A percentile compares a stretch with the other conserved stretches of the same genome.
phyloP scores from a whole-genome alignment of 2,329 filamentous ascomycete genomes.

The Arthroderma uncinatum region DNA sequence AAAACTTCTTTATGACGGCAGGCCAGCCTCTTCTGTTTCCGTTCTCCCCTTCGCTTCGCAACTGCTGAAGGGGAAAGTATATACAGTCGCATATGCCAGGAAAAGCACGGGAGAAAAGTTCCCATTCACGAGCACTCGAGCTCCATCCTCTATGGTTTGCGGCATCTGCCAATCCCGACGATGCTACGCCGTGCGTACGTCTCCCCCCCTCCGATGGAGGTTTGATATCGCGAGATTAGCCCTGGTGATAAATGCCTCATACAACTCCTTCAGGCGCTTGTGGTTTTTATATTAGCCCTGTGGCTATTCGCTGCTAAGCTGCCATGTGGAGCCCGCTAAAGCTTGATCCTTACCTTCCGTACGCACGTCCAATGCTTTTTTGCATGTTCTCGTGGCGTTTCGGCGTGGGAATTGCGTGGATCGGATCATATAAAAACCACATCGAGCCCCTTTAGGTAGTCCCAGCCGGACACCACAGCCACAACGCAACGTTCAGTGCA shows the following conservation, averaged over 20 bases:
- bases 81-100: background rate
- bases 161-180: background rate
- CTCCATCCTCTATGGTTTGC: background rate
- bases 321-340: slow-evolving; percentile 1
- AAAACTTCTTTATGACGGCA: background rate
- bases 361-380: slow-evolving; percentile 8
- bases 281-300: slow-evolving; percentile 2
- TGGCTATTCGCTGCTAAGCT: slow-evolving; percentile 3
- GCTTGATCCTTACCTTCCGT: slow-evolving; percentile 7
- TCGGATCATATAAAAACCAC: background rate
- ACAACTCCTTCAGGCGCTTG: slow-evolving; percentile 2
- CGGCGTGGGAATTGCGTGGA: slow-evolving; percentile 1
- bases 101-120: background rate
- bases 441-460: slow-evolving; percentile 7
- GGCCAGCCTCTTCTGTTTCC: background rate
- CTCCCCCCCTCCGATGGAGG: background rate
- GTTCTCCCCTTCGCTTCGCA: background rate
- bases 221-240: background rate
- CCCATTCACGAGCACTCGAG: background rate
- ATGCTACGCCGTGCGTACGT: background rate
- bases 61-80: background rate
- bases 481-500: background rate
- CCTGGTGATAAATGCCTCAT: background rate
- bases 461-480: slow-evolving; percentile 3
- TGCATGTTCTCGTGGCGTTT: background rate